Evolutionary conservation across 495 filamentous ascomycete species (phyloP).

Genomic region (Penicillium lividum): DNA sequence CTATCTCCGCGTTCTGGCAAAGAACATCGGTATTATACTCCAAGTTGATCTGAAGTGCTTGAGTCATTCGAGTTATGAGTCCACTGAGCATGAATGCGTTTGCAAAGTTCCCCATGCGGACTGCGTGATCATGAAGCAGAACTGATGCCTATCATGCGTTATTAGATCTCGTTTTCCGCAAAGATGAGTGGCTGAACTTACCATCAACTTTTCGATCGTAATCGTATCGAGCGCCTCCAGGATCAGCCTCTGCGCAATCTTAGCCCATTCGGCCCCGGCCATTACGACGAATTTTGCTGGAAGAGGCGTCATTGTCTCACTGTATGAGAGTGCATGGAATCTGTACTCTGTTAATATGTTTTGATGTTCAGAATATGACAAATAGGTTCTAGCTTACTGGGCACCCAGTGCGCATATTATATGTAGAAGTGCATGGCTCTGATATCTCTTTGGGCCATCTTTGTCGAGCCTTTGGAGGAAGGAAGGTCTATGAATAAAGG

Average conservation of each 20-base stretch:
- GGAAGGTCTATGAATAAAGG: constrained; percentile 38
- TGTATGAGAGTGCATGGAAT: constrained; percentile 30
- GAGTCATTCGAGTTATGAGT: constrained; percentile 38
- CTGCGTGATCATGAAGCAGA: constrained; percentile 35
- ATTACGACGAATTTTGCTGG: constrained; percentile 17
- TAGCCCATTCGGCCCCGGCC: constrained; percentile 35
- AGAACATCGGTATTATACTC: constrained; percentile 40
- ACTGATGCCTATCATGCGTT: constrained; percentile 25
- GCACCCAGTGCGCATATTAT: constrained; percentile 39
- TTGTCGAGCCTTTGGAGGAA: constrained; percentile 35
- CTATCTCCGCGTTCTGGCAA: constrained; percentile 23
- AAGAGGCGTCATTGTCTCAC: constrained; percentile 18
- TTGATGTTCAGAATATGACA: neutral
- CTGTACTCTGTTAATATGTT: constrained; percentile 4
- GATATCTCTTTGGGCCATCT: constrained; percentile 9
- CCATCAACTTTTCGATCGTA: constrained; percentile 39
- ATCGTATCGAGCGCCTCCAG: constrained; percentile 34
- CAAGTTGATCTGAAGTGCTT: constrained; percentile 39
- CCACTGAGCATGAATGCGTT: constrained; percentile 42
- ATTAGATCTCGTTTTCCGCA: too few species aligned
- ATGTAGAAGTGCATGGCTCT: constrained; percentile 31
- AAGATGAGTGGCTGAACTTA: neutral
- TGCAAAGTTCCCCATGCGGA: constrained; percentile 37
- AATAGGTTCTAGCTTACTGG: constrained; percentile 27
- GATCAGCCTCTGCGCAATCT: constrained; percentile 27